Evolutionary conservation across 1,284 basidiomycete genomes (phyloP).

Genomic region (Cutaneotrichosporon daszewskae): DNA sequence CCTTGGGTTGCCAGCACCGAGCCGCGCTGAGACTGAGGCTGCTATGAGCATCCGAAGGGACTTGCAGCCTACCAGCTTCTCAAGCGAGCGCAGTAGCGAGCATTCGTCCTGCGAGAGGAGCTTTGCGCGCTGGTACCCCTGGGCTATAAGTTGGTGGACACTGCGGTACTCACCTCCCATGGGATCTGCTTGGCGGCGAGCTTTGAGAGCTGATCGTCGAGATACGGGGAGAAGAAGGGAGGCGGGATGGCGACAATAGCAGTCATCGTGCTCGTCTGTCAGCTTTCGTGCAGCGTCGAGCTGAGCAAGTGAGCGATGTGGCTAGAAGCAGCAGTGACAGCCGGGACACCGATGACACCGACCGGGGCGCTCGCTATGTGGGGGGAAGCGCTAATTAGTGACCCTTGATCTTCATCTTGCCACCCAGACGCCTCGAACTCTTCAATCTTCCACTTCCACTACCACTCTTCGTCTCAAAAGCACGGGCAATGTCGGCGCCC

Average conservation of each 20-base stretch:
- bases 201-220: conserved; percentile 80
- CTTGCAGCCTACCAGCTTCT: conserved; percentile 53
- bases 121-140: conserved; percentile 93
- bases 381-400: background rate
- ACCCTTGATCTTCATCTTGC: too few species aligned
- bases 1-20: conserved; percentile 72
- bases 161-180: conserved; percentile 71
- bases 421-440: background rate
- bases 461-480: background rate
- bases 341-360: background rate
- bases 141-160: conserved; percentile 6
- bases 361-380: background rate
- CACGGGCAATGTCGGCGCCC: conserved; percentile 33
- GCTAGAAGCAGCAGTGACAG: background rate
- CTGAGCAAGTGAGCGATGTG: background rate
- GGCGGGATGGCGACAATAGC: conserved; percentile 55
- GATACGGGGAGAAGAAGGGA: conserved; percentile 71
- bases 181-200: conserved; percentile 86
- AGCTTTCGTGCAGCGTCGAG: background rate
- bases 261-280: conserved; percentile 18
- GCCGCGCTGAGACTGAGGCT: conserved; percentile 66
- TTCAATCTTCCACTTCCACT: background rate
- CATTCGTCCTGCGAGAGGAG: conserved; percentile 85
- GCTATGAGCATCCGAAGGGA: conserved; percentile 1
- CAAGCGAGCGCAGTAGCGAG: conserved; percentile 81